These are phyloP conservation scores for Botrytis aclada DNA, from an alignment of 2,329 filamentous ascomycete genomes.

Conservation along the genomic window DNA sequence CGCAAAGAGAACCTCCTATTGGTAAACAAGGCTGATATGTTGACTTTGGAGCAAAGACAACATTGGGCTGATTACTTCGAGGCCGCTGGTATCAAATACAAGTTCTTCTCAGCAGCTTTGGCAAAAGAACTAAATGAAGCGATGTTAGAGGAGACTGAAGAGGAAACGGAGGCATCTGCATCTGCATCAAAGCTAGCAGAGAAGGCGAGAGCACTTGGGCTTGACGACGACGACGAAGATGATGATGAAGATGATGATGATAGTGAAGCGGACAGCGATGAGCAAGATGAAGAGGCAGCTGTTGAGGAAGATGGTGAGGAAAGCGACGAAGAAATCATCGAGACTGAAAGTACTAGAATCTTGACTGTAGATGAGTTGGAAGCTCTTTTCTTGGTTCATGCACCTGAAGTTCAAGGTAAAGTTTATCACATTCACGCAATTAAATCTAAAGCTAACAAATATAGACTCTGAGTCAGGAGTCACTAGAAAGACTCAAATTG, in stretches of 20 bases:
- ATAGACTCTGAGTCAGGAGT: slow-evolving; percentile 46
- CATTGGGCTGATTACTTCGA: slow-evolving; percentile 87
- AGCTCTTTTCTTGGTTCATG: slow-evolving; percentile 76
- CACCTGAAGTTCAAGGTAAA: slow-evolving; percentile 57
- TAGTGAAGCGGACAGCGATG: slow-evolving; percentile 31
- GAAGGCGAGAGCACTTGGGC: slow-evolving; percentile 43
- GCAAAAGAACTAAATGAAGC: slow-evolving; percentile 87
- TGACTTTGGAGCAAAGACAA: slow-evolving; percentile 79
- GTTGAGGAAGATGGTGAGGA: slow-evolving; percentile 36
- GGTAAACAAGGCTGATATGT: slow-evolving; percentile 99
- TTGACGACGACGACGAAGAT: slow-evolving; percentile 40
- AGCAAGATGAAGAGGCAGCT: slow-evolving; percentile 34
- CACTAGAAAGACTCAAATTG: slow-evolving; percentile 75
- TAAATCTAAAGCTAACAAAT: slow-evolving; percentile 27
- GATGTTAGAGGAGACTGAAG: slow-evolving; percentile 44
- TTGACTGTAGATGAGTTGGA: slow-evolving; percentile 92
- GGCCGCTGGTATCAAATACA: slow-evolving; percentile 77
- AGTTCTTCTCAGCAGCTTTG: slow-evolving; percentile 91
- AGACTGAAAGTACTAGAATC: slow-evolving; percentile 63
- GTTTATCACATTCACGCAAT: not conserved
- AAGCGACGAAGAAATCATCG: slow-evolving; percentile 34
- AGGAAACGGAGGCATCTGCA: slow-evolving; percentile 20
- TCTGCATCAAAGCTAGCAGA: slow-evolving; percentile 30
- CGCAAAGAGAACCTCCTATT: slow-evolving; percentile 88
- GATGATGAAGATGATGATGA: slow-evolving; percentile 24